Evolutionary conservation across 192 early-diverging fungal species (phyloP).

Genomic region (Phlyctochytrium bullatum): DNA sequence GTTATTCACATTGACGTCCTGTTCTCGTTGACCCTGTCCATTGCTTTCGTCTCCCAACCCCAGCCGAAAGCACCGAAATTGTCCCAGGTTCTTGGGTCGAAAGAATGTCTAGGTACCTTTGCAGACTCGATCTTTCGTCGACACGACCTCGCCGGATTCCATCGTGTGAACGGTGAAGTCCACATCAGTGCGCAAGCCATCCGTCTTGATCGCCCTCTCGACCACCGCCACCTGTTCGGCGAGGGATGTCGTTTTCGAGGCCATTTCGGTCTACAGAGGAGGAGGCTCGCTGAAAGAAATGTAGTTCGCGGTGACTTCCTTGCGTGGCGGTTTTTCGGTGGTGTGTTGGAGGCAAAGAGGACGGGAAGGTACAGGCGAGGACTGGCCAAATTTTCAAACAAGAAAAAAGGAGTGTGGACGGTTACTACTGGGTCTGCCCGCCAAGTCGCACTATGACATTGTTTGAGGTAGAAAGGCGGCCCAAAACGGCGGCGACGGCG

Average conservation of each 20-base stretch:
- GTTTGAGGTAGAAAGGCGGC: no score
- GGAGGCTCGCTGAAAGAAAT: neutral
- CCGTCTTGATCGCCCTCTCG: conserved; percentile 15
- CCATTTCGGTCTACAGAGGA: no score
- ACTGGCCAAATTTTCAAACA: neutral
- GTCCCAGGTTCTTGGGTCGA: no score
- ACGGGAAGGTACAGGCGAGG: neutral
- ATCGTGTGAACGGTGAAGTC: conserved; percentile 75
- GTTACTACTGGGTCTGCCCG: no score
- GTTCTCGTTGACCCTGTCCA: no score
- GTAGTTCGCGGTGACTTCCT: neutral
- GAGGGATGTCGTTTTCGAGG: neutral
- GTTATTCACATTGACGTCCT: no score
- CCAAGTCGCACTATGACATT: no score
- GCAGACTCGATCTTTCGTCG: conserved; percentile 69
- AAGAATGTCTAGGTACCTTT: no score
- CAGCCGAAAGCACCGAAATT: no score
- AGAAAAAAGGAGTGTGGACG: neutral
- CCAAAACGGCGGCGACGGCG: no score
- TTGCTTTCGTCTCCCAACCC: no score
- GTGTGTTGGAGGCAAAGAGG: neutral
- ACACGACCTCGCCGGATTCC: conserved; percentile 71
- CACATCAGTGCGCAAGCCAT: conserved; percentile 36
- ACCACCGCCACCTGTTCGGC: conserved; percentile 15
- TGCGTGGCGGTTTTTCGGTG: neutral